These are phyloP conservation scores for Diaporthe amygdali DNA, from an alignment of 2,329 filamentous ascomycete genomes.

Conservation along the genomic window DNA sequence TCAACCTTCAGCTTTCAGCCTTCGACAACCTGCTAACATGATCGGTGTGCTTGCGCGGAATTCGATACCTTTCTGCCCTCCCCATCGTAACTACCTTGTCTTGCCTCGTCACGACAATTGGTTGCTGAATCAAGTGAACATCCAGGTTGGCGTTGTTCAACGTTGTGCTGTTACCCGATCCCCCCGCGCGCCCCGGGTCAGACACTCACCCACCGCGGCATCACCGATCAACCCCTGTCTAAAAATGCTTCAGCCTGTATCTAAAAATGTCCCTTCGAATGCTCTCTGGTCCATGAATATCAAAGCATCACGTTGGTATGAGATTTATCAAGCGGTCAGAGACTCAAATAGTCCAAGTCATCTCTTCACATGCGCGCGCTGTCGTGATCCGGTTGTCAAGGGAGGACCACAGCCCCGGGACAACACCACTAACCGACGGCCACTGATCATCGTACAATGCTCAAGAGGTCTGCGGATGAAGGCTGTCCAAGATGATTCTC, in stretches of 20 bases:
- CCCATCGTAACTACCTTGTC: neutral
- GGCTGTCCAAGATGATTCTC: too few species aligned
- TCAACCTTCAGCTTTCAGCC: too few species aligned
- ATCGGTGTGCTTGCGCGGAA: neutral
- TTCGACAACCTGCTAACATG: neutral
- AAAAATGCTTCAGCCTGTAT: neutral
- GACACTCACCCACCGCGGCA: neutral
- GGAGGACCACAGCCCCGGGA: too few species aligned
- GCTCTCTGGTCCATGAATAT: neutral
- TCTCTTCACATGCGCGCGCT: too few species aligned
- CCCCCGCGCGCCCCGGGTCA: neutral
- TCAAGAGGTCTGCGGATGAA: too few species aligned
- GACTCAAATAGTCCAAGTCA: too few species aligned
- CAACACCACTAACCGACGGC: too few species aligned
- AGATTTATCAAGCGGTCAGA: too few species aligned
- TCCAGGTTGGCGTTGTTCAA: neutral
- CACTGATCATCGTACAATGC: too few species aligned
- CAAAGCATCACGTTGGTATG: too few species aligned
- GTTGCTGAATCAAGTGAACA: neutral
- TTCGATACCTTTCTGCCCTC: neutral
- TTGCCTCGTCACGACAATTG: neutral
- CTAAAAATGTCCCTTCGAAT: neutral
- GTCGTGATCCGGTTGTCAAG: too few species aligned
- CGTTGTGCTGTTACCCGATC: too few species aligned
- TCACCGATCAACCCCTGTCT: neutral